Base-by-base conservation (phyloP, 2,329 filamentous ascomycete genomes). In the Pseudocercospora macadamiae region DNA sequence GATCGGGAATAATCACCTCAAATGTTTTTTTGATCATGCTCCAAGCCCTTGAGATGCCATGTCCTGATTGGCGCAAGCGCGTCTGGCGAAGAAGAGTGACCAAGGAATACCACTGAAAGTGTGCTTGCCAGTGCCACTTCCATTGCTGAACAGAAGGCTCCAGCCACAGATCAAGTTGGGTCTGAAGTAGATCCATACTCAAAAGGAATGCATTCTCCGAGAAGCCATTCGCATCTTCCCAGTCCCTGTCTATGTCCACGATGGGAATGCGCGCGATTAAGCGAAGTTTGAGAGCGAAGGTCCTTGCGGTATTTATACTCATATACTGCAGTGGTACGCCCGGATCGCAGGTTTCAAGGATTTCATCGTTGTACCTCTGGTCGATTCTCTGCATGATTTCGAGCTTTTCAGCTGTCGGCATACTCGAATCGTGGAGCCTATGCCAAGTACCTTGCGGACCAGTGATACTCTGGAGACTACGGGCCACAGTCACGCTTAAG, bases 91-190 rank as follows among this genome's bases (percentile, higher is more conserved):
- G 56, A 16, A 69, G 52, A 36, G 55, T 64, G 8, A 64, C 65
- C 9, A 69, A 47, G 4, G 66, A 66, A 60, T 67, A 69, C 67
- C 67, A 69, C 44, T 68, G 67, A 49, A 68, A 68, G 25, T 65
- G 64, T 3, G 63, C 64, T 49, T 64, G 61, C 66, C 66, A 69
- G 34, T 68, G 66, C 67, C 67, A 69, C 23, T 59, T 60, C 67
- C 67, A 69, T 30, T 61, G 65, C 36, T 65, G 66, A 8, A 69
- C 56, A 23, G 60, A 58, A 9, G 67, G 66, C 45, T 68, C 66
- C 9, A 55, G 63, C 64, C 65, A 67, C 21, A 69, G 37, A 39
- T 68, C 66, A 4, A 69, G 54, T 44, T 69, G 66, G 7, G 67
- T 60, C 44, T 67, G 60, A 18, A 68, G 58, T 19, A 69, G 52